Percentiles rank a stretch among this genome's conserved stretches.
phyloP scores from a whole-genome alignment of 2,329 filamentous ascomycete species.

The Colletotrichum spaethianum region DNA sequence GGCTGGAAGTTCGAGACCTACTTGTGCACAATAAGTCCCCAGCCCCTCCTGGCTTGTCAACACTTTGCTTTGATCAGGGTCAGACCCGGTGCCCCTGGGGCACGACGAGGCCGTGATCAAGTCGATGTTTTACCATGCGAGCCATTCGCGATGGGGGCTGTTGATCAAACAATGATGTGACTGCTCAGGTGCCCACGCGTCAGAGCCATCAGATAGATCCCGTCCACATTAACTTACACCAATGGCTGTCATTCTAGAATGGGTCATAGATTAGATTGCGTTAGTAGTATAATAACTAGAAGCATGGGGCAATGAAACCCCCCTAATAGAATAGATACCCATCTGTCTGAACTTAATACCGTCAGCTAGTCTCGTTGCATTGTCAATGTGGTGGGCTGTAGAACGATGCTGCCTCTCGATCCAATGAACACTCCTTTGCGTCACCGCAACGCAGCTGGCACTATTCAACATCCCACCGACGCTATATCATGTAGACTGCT shows the following conservation, averaged over 20 bases:
- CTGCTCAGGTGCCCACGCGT: not conserved
- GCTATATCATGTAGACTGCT: too few relatives aligned
- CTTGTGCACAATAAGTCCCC: not conserved
- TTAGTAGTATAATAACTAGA: not conserved
- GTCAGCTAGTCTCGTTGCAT: not conserved
- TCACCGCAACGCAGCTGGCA: too few relatives aligned
- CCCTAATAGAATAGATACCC: slow-evolving; percentile 1
- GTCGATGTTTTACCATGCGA: not conserved
- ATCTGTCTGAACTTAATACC: not conserved
- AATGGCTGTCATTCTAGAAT: not conserved
- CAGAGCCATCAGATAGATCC: not conserved
- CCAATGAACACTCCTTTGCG: too few relatives aligned
- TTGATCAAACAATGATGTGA: not conserved
- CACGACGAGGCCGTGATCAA: not conserved
- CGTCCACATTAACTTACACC: not conserved
- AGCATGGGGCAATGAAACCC: not conserved
- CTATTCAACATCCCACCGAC: not conserved
- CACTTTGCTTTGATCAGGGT: not conserved
- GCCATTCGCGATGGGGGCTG: not conserved
- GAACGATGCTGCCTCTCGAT: not conserved
- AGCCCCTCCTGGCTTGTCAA: not conserved
- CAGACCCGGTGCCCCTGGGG: not conserved
- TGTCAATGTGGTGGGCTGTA: not conserved
- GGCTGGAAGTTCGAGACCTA: not conserved
- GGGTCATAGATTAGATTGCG: not conserved